These are phyloP conservation scores for Cryphonectria naterciae DNA, from an alignment of 2,329 filamentous ascomycete genomes.

Conservation along the genomic window DNA sequence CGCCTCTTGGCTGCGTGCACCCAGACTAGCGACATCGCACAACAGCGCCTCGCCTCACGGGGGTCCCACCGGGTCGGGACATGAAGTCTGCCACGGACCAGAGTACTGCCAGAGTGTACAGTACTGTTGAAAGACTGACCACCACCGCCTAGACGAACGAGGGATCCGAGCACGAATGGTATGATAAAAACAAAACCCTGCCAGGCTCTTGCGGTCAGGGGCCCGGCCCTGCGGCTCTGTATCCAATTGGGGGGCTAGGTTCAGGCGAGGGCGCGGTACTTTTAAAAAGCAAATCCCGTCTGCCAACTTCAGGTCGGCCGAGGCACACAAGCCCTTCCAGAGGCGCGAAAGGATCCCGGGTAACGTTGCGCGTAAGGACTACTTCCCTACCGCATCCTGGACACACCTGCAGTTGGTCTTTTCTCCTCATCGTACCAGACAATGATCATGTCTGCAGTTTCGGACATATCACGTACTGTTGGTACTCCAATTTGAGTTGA, in stretches of 20 bases:
- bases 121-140: neutral
- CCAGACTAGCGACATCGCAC: constrained; percentile 11
- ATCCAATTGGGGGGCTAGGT: neutral
- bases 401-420: neutral
- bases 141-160: neutral
- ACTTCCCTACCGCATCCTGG: neutral
- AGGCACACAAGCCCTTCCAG: neutral
- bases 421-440: constrained; percentile 1
- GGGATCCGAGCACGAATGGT: neutral
- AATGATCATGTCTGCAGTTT: neutral
- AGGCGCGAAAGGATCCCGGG: neutral
- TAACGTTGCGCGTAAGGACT: neutral
- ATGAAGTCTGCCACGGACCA: neutral
- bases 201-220: constrained; percentile 1
- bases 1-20: constrained; percentile 7
- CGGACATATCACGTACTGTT: neutral
- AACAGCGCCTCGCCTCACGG: neutral
- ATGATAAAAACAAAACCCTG: neutral
- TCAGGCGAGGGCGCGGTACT: neutral
- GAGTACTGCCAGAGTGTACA: neutral
- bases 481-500: neutral
- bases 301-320: neutral
- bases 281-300: neutral
- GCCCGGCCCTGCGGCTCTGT: neutral
- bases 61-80: neutral